A percentile compares a stretch with the other conserved stretches of the same genome.
These are phyloP conservation scores for Phytopythium kandeliae DNA, from an alignment of 352 stramenopile species.

Conservation along the genomic window DNA sequence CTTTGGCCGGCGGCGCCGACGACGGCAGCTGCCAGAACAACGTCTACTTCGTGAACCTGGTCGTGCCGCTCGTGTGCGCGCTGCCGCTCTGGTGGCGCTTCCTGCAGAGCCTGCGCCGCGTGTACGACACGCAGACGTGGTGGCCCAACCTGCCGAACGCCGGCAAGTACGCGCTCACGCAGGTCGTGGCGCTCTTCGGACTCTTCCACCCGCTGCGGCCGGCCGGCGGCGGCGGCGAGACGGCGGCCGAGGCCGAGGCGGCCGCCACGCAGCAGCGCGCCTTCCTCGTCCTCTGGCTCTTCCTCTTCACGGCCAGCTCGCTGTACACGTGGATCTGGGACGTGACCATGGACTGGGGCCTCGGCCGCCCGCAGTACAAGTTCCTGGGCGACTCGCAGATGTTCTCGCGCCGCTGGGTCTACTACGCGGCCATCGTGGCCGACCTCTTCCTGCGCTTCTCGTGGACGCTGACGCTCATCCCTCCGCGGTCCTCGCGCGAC, in stretches of 20 bases:
- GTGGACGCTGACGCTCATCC: slow-evolving; percentile 79
- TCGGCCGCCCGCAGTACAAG: slow-evolving; percentile 71
- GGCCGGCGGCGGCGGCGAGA: no score
- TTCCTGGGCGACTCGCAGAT: slow-evolving; percentile 80
- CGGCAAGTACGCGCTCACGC: slow-evolving; percentile 91
- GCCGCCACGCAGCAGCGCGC: slow-evolving; percentile 18
- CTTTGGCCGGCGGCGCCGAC: slow-evolving; percentile 9
- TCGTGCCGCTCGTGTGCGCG: slow-evolving; percentile 93
- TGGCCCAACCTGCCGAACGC: slow-evolving; percentile 95
- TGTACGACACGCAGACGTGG: slow-evolving; percentile 93
- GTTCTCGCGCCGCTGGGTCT: slow-evolving; percentile 77
- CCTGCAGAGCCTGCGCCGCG: slow-evolving; percentile 94
- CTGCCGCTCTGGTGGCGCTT: slow-evolving; percentile 96
- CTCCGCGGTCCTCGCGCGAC: slow-evolving; percentile 43
- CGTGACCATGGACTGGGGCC: slow-evolving; percentile 85
- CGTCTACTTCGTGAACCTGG: slow-evolving; percentile 92
- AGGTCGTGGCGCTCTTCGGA: slow-evolving; percentile 82
- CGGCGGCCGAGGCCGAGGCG: slow-evolving; percentile 13
- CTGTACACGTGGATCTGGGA: slow-evolving; percentile 83
- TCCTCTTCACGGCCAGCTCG: slow-evolving; percentile 74
- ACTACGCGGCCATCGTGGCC: slow-evolving; percentile 71
- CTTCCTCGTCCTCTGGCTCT: slow-evolving; percentile 70
- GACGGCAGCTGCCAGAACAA: slow-evolving; percentile 43
- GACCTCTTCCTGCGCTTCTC: slow-evolving; percentile 80
- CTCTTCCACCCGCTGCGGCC: slow-evolving; percentile 80